Evolutionary conservation across 163 green algal genomes (phyloP), one percentile per base, ranked within the genome.

Genomic region (Coccomyxa subellipsoidea): DNA sequence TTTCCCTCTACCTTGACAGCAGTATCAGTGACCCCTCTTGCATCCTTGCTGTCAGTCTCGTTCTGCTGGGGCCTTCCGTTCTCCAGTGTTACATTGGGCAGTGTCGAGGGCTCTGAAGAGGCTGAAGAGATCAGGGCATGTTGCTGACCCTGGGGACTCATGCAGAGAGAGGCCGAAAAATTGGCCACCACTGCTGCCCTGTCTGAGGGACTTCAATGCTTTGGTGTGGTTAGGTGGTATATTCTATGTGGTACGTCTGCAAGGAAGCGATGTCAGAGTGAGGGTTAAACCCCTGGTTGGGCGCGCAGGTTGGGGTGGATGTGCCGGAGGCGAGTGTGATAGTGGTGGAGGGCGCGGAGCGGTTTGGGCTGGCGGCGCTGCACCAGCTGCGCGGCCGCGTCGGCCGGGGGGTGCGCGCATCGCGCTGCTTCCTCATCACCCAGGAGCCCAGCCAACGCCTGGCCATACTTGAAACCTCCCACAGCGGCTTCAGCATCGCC

Each of bases 361-460:
- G 94, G 31, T 96, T 98, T 93, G 96, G 96, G 31, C 88, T 98
- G 73, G 94, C 96, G 3, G 91, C 97, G 89, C 91, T 99, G 86
- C 96, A 99, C 85, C 96, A 99, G 91, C 91, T 99, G 82, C 83
- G 95, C 7, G 96, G 96, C 0, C 87, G 95, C 12, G 95, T 99
- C 77, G 96, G 95, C 2, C 87, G 95, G n/a, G 91, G 94, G 35
- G 40, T 6, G 4, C 83, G 85, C 23, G 59, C 83, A 15, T 86
- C 81, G 71, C 77, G 25, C 37, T 95, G 91, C 85, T 93, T 88
- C 69, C 83, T 95, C 27, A 77, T 95, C 8, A 82, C 83, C 29
- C 36, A 34, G 0, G 59, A 12, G 69, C 53, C 36, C 76, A 71
- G 66, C 15, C 40, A 81, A 32, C 80, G 85, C 32, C 85, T 94